phyloP scores from a whole-genome alignment of 257 asterid species.

The Nicotiana sylvestris region DNA sequence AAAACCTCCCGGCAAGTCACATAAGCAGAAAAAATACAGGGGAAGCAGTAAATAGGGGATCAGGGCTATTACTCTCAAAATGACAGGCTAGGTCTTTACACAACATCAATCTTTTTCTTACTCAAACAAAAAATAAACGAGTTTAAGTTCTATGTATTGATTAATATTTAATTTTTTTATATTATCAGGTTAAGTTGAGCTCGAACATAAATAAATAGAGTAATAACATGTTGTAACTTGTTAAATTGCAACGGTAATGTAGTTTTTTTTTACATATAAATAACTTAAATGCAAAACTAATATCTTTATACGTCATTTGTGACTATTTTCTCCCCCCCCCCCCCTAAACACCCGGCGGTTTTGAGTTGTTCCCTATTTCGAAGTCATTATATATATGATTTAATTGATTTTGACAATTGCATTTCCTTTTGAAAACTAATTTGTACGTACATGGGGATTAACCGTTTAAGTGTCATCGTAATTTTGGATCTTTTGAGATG shows the following conservation, averaged over 20 bases:
- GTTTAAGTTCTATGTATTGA: neutral
- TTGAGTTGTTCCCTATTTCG: neutral
- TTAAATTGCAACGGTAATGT: no score
- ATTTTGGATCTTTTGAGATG: constrained; percentile 15
- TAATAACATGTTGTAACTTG: no score
- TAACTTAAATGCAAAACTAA: no score
- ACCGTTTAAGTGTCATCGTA: neutral
- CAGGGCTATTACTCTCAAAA: no score
- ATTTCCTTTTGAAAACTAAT: constrained; percentile 2
- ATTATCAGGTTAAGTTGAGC: neutral
- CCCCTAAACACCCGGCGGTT: no score
- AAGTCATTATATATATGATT: neutral
- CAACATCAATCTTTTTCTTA: neutral
- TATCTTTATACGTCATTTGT: neutral
- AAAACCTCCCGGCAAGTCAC: no score
- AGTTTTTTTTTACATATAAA: no score
- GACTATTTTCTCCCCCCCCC: neutral
- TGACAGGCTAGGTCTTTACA: no score
- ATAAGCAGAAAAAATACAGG: no score
- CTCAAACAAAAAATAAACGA: neutral
- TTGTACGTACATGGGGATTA: constrained; percentile 9
- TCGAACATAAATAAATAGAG: neutral
- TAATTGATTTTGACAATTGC: neutral
- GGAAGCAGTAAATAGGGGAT: no score
- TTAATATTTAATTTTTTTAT: no score